phyloP scores from a whole-genome alignment of 129 eudicot species.

The Solidago caesia region DNA sequence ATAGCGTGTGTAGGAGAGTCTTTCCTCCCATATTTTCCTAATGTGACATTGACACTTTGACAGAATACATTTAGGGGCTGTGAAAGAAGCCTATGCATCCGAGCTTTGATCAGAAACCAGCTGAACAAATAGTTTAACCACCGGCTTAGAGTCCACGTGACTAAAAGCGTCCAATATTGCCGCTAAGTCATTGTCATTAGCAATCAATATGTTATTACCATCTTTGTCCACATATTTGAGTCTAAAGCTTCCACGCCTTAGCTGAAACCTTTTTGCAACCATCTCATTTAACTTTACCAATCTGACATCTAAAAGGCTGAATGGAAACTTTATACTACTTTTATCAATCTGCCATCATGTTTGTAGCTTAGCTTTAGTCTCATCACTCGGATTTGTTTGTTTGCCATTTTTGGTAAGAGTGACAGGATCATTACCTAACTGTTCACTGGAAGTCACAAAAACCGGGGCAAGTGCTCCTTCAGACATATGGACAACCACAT shows the following conservation, averaged over 20 bases:
- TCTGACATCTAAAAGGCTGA: constrained; percentile 6
- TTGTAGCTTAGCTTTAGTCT: background rate
- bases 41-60: no score
- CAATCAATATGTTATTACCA: constrained; percentile 8
- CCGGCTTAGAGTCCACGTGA: background rate
- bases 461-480: background rate
- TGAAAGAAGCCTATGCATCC: background rate
- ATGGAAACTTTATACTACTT: background rate
- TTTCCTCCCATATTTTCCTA: no score
- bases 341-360: background rate
- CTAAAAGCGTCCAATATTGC: constrained; percentile 7
- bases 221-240: constrained; percentile 18
- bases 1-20: no score
- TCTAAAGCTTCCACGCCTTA: background rate
- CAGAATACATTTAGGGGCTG: no score
- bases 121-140: constrained; percentile 13
- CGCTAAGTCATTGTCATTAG: constrained; percentile 9
- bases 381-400: background rate
- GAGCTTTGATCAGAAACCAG: background rate
- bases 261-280: constrained; percentile 14
- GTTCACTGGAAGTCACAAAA: background rate
- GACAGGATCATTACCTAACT: background rate
- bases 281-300: constrained; percentile 10
- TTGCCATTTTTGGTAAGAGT: constrained; percentile 5
- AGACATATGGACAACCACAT: background rate